Evolutionary conservation across 257 asterid species (phyloP), one percentile per base, ranked within the genome.

Genomic region (Scutellaria galericulata): DNA sequence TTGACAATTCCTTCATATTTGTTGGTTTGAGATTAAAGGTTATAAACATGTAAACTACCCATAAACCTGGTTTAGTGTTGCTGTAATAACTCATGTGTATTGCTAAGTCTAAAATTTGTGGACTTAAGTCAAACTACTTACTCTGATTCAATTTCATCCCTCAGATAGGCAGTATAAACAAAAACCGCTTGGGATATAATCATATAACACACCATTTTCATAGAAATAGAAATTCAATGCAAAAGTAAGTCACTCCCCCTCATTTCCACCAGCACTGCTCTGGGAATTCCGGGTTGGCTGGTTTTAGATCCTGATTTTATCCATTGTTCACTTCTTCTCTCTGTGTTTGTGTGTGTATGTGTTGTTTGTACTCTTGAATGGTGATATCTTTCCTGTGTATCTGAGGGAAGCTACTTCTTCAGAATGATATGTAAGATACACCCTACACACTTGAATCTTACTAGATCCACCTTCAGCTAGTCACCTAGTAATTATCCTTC

Each of bases 401-500:
- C 37, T 31, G 37, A 31, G 37, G 37, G 37, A 31, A 31, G 37
- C 37, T 31, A 31, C 37, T 41, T 42, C 52, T 31, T 64, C 48
- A 6, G 7, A 48, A 20, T 40, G 31, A 63, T 64, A 1, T 74
- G 11, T 5, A 18, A 12, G 44, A 12, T 61, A 13, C 44, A 44
- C 12, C 50, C 15, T 39, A 12, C 41, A 31, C 10, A 39, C 37
- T 20, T 40, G 64, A 27, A 27, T 45, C 58, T 73, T 63, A 14
- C 59, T 48, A 44, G 39, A 15, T 45, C 50, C 58, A 41, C 71
- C 65, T 68, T 52, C 71, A 40, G 70, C 68, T 60, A 44, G 60
- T 54, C 41, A 31, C 50, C 31, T 64, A 40, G 64, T 65, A 62
- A 53, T 68, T 20, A 11, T 66, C 60, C 65, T 52, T 58, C n/a